Percentiles rank a stretch among this genome's conserved stretches.
Evolutionary conservation across 257 asterid genomes (phyloP).

Genomic region (Solanum commersonii): DNA sequence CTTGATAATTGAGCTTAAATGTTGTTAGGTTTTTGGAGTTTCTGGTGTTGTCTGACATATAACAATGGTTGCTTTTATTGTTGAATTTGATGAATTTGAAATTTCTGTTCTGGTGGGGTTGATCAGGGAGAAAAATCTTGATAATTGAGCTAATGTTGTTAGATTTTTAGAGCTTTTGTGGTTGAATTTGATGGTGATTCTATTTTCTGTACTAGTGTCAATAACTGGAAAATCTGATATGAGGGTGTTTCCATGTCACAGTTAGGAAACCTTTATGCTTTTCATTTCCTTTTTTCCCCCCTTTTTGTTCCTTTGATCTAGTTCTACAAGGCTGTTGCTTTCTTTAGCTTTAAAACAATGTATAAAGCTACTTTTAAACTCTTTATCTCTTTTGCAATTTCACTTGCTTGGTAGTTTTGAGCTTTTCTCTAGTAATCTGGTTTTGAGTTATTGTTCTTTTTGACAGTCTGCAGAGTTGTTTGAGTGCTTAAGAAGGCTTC

Average conservation of each 20-base stretch:
- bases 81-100: neutral
- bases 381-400: neutral
- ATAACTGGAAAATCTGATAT: neutral
- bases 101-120: neutral
- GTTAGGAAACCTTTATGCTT: neutral
- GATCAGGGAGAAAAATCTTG: neutral
- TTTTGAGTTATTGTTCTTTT: neutral
- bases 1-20: neutral
- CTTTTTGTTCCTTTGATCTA: neutral
- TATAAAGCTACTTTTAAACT: neutral
- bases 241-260: neutral
- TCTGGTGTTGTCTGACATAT: neutral
- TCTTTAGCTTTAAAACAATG: neutral
- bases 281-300: neutral
- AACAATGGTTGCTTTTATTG: neutral
- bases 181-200: neutral
- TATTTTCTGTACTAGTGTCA: neutral
- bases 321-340: neutral
- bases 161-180: neutral
- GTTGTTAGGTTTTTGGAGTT: neutral
- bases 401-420: conserved; percentile 3
- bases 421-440: conserved; percentile 38
- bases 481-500: conserved; percentile 74
- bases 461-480: conserved; percentile 11
- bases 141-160: neutral